Conservation (phyloP, 495 filamentous ascomycete species). For the Talaromyces nanjingensis region DNA sequence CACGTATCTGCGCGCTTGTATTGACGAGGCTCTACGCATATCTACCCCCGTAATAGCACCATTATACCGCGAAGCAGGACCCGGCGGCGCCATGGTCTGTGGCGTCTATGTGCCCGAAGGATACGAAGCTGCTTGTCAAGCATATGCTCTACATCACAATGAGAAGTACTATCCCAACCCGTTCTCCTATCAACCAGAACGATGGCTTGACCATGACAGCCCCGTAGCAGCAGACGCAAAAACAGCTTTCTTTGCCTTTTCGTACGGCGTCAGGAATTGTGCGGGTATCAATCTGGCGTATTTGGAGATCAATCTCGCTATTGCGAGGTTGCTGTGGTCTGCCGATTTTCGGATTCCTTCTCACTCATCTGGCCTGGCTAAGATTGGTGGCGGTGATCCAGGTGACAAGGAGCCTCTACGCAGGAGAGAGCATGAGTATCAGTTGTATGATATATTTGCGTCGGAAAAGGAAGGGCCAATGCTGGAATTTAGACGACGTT, state of each 20-base stretch:
- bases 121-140: background rate
- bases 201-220: background rate
- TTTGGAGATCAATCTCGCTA: background rate
- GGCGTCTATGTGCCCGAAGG: background rate
- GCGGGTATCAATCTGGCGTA: background rate
- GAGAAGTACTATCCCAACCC: background rate
- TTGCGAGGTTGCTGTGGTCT: background rate
- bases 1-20: background rate
- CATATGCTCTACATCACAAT: background rate
- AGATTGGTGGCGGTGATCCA: too few relatives aligned
- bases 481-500: background rate
- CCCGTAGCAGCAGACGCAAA: background rate
- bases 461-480: constrained; percentile 1
- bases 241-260: background rate
- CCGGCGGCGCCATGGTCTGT: background rate
- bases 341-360: background rate
- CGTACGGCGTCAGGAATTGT: background rate
- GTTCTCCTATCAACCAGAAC: background rate
- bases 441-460: background rate
- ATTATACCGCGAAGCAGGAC: background rate
- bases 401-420: background rate
- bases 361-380: too few relatives aligned
- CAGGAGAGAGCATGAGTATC: background rate
- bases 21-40: background rate
- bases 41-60: background rate